Evolutionary conservation across 1,284 basidiomycete species (phyloP), one percentile per base, ranked within the genome.

Genomic region (Cystobasidium pallidum): DNA sequence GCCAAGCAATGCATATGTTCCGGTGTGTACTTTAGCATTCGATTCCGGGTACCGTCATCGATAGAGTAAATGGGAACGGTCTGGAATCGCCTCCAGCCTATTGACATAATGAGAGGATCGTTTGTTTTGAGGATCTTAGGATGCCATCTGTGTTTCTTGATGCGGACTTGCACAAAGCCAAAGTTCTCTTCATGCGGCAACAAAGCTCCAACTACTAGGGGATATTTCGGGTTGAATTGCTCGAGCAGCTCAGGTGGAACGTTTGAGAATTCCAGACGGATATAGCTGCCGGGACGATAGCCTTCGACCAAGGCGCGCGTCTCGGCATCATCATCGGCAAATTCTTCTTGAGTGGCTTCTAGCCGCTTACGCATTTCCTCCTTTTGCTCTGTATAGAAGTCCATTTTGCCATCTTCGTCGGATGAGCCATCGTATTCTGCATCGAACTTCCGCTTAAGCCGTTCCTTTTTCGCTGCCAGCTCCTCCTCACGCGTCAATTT

Each of bases 1-100:
- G 95, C 95, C 78, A 90, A 92, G 79, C 95, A 99, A 81, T 99
- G 96, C 93, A 96, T 97, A 79, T 99, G 95, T 82, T 99, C 96
- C 0, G 95, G 95, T 0, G 96, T 98, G 81, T 99, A 99, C 84
- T 99, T 99, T 82, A 99, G 89, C 91, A 98, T 92, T 57, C 96
- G 91, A 88, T 99, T 98, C 32, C 96, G 90, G 2, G 90, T 92
- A 78, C 96, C 92, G 80, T 99, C 95, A 81, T 99, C 96, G 32
- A 99, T 84, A 28, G 92, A 93, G 82, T 98, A 99, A 76, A 98
- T 90, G 0, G 95, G 95, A 30, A 96, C 84, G 0, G 88, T 90
- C 81, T 99, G 95, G 85, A 99, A 99, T 24, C 95, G 86, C 63
- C 96, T 84, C 95, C 95, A 99, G 10, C 95, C 95, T 13, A 98